phyloP scores from a whole-genome alignment of 306 rosid genomes.

The Prunus salicina region DNA sequence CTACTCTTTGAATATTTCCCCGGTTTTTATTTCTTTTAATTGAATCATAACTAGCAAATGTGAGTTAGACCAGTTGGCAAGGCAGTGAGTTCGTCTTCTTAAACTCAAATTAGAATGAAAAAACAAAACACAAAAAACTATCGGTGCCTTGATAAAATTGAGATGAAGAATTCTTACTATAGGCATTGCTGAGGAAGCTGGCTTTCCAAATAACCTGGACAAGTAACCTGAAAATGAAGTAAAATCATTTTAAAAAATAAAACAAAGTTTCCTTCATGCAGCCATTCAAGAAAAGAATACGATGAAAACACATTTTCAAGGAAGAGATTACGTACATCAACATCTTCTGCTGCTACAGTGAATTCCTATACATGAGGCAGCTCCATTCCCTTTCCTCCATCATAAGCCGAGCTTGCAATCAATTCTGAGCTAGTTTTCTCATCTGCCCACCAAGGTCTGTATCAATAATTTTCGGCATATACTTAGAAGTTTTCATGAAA shows the following conservation, averaged over 20 bases:
- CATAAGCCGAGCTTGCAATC: conserved; percentile 4
- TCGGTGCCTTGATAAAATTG: no score
- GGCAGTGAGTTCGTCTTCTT: no score
- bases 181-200: background rate
- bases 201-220: background rate
- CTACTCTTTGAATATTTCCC: background rate
- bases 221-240: conserved; percentile 18
- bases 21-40: background rate
- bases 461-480: background rate
- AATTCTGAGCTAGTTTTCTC: conserved; percentile 2
- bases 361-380: background rate
- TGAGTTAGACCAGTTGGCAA: no score
- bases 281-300: conserved; percentile 51
- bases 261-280: conserved; percentile 37
- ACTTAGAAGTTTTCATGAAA: background rate
- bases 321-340: background rate
- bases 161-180: no score
- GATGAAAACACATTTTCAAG: conserved; percentile 15
- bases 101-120: no score
- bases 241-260: background rate
- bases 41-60: no score
- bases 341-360: conserved; percentile 16
- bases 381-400: background rate
- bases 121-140: no score
- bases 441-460: conserved; percentile 18